Percentiles rank a stretch among this genome's conserved stretches.
phyloP scores from a whole-genome alignment of 305 asterid species.

The Coffea humblotiana region DNA sequence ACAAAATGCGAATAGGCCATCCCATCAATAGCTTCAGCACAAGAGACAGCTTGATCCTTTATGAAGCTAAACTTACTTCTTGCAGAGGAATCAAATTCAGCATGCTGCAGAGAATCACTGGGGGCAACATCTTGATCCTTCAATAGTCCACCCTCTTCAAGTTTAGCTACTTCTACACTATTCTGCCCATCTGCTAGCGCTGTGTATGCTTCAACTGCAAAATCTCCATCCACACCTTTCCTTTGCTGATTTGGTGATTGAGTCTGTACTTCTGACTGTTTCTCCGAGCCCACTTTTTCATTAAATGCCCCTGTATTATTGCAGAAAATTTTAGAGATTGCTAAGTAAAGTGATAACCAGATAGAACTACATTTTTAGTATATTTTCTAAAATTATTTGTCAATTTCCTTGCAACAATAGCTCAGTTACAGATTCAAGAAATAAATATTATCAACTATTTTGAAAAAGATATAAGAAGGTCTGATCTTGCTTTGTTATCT shows the following conservation, averaged over 20 bases:
- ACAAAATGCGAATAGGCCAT: neutral
- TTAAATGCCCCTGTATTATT: neutral
- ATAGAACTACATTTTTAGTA: neutral
- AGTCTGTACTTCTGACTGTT: neutral
- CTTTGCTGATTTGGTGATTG: neutral
- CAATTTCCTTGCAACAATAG: neutral
- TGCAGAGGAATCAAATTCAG: neutral
- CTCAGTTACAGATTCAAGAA: neutral
- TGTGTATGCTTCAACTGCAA: neutral
- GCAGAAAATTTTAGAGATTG: neutral
- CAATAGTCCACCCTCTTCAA: neutral
- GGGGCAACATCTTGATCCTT: neutral
- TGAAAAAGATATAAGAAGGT: neutral
- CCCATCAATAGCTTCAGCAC: neutral
- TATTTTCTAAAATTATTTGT: neutral
- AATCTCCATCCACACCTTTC: neutral
- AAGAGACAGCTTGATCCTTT: neutral
- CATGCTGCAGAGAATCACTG: neutral
- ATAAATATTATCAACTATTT: neutral
- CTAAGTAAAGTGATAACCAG: neutral
- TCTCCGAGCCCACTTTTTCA: neutral
- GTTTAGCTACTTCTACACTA: neutral
- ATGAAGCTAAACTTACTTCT: neutral
- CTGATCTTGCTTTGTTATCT: slow-evolving; percentile 1
- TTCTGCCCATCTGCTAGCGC: neutral